Conservation (phyloP, 345 rosid species). For the Salix koriyanagi region DNA sequence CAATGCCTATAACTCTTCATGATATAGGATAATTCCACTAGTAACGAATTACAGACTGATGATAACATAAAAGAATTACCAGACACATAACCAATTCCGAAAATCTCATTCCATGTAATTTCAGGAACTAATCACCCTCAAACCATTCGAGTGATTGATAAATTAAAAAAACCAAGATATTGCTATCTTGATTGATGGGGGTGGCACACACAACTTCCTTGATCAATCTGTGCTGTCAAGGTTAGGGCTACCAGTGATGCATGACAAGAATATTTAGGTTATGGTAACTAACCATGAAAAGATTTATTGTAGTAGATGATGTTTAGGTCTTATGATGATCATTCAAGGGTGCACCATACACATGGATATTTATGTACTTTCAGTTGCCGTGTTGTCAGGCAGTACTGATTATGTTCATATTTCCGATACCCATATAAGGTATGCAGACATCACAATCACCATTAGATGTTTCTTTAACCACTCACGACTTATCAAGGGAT, state of each 20-base stretch:
- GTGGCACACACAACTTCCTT: no score
- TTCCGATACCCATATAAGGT: fast-evolving
- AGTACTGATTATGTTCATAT: not conserved
- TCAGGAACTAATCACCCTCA: not conserved
- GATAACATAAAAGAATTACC: not conserved
- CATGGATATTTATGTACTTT: not conserved
- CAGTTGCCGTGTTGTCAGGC: no score
- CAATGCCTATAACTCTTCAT: not conserved
- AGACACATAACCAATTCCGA: fast-evolving
- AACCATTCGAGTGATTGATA: no score
- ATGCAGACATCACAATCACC: no score
- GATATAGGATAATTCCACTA: not conserved
- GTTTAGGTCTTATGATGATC: not conserved
- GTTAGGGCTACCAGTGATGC: not conserved
- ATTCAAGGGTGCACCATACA: not conserved
- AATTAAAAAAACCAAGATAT: no score
- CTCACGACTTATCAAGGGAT: no score
- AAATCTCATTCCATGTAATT: not conserved
- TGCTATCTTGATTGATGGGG: no score
- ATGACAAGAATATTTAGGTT: not conserved
- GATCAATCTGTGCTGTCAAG: no score
- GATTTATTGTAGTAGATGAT: not conserved
- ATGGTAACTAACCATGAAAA: not conserved
- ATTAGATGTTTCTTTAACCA: no score
- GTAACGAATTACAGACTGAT: fast-evolving